A percentile compares a stretch with the other conserved stretches of the same genome.
Evolutionary conservation across 2,329 filamentous ascomycete species (phyloP).

Genomic region (Eurotiales sp.): DNA sequence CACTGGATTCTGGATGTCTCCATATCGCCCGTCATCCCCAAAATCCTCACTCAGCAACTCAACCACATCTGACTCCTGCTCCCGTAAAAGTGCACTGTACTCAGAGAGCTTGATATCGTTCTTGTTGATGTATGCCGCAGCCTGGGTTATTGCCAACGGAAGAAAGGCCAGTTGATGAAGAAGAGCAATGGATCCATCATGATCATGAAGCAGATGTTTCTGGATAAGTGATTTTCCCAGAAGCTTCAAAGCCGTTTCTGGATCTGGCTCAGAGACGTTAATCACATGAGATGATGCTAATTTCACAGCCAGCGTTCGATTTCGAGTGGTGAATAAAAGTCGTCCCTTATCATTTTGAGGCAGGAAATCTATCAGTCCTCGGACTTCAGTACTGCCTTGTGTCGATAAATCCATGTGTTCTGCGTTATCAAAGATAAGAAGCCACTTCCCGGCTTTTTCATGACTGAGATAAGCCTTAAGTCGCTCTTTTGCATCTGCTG

Average conservation of each 20-base stretch:
- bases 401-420: conserved; percentile 22
- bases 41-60: conserved; percentile 34
- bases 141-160: conserved; percentile 40
- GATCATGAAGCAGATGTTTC: conserved; percentile 15
- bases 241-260: conserved; percentile 12
- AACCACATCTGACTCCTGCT: conserved; percentile 28
- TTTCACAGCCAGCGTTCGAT: conserved; percentile 17
- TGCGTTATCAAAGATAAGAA: conserved; percentile 24
- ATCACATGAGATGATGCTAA: conserved; percentile 21
- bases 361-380: conserved; percentile 12
- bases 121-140: conserved; percentile 39
- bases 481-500: conserved; percentile 1
- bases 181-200: conserved; percentile 7
- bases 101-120: conserved; percentile 20
- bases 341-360: conserved; percentile 21
- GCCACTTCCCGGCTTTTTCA: conserved; percentile 18
- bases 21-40: conserved; percentile 30
- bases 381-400: conserved; percentile 9
- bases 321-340: conserved; percentile 28
- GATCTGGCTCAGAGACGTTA: conserved; percentile 15
- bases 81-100: conserved; percentile 15
- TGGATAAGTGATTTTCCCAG: conserved; percentile 2
- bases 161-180: conserved; percentile 24
- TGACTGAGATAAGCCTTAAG: conserved; percentile 15
- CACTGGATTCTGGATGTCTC: conserved; percentile 19